Conservation (phyloP, 805 yeast genomes). For the Cyberlindnera nakhonratchasimensis region DNA sequence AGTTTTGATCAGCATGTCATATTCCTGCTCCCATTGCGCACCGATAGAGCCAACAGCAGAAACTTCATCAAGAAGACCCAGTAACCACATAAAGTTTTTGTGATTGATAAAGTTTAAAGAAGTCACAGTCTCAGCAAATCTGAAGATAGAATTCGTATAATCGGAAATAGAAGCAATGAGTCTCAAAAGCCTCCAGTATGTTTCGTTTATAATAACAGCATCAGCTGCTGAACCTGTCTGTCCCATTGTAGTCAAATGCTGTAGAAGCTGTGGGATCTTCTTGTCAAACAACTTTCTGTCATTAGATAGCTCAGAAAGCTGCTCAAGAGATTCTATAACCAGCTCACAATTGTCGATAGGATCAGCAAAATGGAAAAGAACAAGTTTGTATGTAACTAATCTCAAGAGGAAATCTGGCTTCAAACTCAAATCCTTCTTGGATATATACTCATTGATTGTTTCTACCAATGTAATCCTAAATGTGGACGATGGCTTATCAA, state of each 20-base stretch:
- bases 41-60: slow-evolving; percentile 81
- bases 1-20: slow-evolving; percentile 40
- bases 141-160: slow-evolving; percentile 42
- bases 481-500: neutral
- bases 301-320: slow-evolving; percentile 7
- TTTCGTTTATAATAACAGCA: slow-evolving; percentile 46
- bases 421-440: slow-evolving; percentile 29
- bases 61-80: slow-evolving; percentile 73
- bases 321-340: slow-evolving; percentile 10
- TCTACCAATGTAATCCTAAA: slow-evolving; percentile 1
- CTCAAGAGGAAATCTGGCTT: slow-evolving; percentile 32
- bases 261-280: slow-evolving; percentile 18
- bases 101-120: slow-evolving; percentile 36
- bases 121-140: slow-evolving; percentile 43
- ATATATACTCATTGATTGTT: slow-evolving; percentile 19
- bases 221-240: neutral
- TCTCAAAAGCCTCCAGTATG: slow-evolving; percentile 55
- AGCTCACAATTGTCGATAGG: neutral
- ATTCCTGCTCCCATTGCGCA: slow-evolving; percentile 69
- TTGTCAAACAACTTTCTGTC: slow-evolving; percentile 19
- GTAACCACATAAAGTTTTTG: slow-evolving; percentile 56
- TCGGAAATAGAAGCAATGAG: slow-evolving; percentile 43
- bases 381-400: slow-evolving; percentile 48
- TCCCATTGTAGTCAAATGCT: slow-evolving; percentile 16
- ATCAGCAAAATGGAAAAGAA: slow-evolving; percentile 31